A percentile compares a stretch with the other conserved stretches of the same genome.
These are phyloP conservation scores for Ceratocystis destructans DNA, from an alignment of 2,329 filamentous ascomycete species.

Conservation along the genomic window DNA sequence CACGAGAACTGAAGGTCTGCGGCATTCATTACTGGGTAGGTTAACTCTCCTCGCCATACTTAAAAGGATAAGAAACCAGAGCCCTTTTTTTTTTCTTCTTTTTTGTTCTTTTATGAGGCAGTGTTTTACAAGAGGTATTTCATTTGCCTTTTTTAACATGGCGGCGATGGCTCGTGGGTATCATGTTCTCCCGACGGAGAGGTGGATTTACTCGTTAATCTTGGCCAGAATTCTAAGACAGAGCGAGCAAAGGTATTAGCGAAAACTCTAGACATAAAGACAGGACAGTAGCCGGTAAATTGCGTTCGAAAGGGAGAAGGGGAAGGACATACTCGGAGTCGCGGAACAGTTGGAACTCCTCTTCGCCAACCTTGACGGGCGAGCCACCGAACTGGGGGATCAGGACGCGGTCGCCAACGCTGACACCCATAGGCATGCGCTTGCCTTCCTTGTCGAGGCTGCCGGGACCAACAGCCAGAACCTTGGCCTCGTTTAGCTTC, in stretches of 20 bases:
- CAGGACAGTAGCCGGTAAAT: background rate
- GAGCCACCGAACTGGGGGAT: conserved; percentile 95
- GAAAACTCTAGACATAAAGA: background rate
- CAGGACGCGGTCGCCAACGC: conserved; percentile 77
- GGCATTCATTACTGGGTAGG: background rate
- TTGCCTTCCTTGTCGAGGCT: conserved; percentile 78
- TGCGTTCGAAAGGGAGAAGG: background rate
- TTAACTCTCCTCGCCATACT: background rate
- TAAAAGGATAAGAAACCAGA: conserved; percentile 21
- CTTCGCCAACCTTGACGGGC: conserved; percentile 92
- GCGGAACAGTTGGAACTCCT: conserved; percentile 90
- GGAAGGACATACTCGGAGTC: conserved; percentile 76
- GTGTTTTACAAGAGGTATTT: background rate
- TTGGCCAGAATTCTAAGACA: conserved; percentile 75
- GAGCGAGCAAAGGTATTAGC: background rate
- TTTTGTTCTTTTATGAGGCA: background rate
- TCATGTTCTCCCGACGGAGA: conserved; percentile 8
- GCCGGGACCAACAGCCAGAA: conserved; percentile 87
- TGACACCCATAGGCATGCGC: conserved; percentile 70
- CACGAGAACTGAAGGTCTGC: conserved; percentile 6
- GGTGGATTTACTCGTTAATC: conserved; percentile 68
- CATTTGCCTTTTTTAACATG: background rate
- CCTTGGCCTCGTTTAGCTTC: conserved; percentile 95
- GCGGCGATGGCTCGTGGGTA: conserved; percentile 12
- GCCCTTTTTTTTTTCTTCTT: background rate